Base-by-base conservation (phyloP, 805 yeast genomes). In the Ogataea nakhonphanomensis region DNA sequence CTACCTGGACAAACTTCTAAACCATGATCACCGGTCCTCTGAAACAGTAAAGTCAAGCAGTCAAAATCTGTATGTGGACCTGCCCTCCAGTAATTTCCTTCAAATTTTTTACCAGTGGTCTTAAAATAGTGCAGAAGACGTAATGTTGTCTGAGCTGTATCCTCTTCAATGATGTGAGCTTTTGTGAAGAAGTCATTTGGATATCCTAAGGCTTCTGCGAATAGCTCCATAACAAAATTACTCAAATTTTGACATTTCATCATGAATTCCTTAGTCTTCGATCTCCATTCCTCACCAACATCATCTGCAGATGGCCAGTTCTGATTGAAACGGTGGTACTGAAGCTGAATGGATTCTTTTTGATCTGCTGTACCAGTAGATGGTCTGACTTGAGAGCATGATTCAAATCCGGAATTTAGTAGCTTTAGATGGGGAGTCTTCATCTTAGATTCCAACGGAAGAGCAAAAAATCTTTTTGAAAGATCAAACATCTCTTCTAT, bases 51-150 rank as follows among this genome's bases (percentile, higher is more conserved):
- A 2, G 69, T 64, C 30, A 63, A 30, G 39, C 64, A 57, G 41
- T 62, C 67, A 40, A 63, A 62, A 37, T 64, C 67, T 5, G 67
- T 63, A 42, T 63, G 69, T 2, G 67, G 65, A 7, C 66, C 67
- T 6, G 66, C 65, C 41, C 67, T 49, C 69, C 69, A 63, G 25
- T 45, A 32, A 21, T 59, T 57, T 2, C 46, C 53, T 6, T 42
- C 50, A 22, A 48, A 50, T 3, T 14, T 32, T 35, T 55, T 46
- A 15, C 59, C 61, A 3, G 61, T 50, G 17, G 49, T 45, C 32
- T 57, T 62, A 17, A 52, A 58, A 36, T 63, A 63, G 41, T 64
- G 67, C 12, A 64, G 49, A 30, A 63, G 44, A 33, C 67, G 51
- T 37, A 62, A 49, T 14, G 69, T 63, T 1, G 65, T 51, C 41